Evolutionary conservation across 1,139 yeast species (phyloP), one percentile per base, ranked within the genome.

Genomic region (Sugiyamaella castrensis): DNA sequence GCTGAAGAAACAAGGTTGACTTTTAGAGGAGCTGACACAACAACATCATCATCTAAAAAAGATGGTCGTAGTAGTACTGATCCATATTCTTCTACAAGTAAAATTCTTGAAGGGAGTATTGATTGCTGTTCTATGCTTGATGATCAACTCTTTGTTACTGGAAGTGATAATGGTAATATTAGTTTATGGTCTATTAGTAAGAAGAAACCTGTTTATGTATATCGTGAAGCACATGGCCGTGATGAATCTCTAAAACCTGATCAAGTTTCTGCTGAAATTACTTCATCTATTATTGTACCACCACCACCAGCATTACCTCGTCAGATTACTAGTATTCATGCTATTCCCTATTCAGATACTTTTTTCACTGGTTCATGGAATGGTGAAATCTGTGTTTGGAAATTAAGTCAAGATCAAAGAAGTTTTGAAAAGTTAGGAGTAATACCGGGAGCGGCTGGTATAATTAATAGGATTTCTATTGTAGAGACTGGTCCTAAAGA

Each of bases 1-100:
- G 80, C 95, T 27, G 98, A 94, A 62, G 98, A 92, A 70, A 81
- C 95, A 1, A 79, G 98, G 63, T 77, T 92, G 59, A 89, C 97
- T 0, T 92, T 92, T 68, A 78, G 97, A 63, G 96, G 96, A 53
- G 96, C 96, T 52, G 95, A 87, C 48, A 61, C 63, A 12, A 57
- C 57, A n/a, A 55, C 49, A 38, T 51, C 46, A 28, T 30, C 53
- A 54, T n/a, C 15, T 13, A 31, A n/a, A 6, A 31, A 70, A 62
- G 58, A 13, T 16, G 26, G 38, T 34, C 35, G 36, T 28, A 29
- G 41, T 19, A 47, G 31, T 31, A 24, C 16, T 16, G 49, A 46
- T 8, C 31, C 40, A 9, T 40, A 45, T 29, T 39, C 40, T 19
- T 8, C 39, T 12, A 41, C 39, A 13, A 49, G 46, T 9, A 33